Conservation (phyloP, 768 basidiomycete species). For the Rhizopogon sp. region DNA sequence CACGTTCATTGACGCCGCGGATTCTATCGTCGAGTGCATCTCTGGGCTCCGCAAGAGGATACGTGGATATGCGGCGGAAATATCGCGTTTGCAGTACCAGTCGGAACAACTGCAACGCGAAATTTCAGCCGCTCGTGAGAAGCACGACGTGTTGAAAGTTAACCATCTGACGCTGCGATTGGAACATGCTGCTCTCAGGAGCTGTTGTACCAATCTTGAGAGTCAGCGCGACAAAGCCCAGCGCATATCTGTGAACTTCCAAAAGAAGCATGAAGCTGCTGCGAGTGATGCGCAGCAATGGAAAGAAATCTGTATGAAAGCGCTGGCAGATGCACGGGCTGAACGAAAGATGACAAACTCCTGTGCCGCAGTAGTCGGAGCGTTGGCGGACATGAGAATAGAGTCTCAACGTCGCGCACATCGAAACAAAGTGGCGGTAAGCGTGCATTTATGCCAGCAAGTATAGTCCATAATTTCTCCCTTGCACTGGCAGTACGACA, state of each 20-base stretch:
- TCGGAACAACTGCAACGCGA: background rate
- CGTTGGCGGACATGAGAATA: slow-evolving; percentile 13
- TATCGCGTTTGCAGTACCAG: background rate
- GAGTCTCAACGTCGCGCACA: slow-evolving; percentile 17
- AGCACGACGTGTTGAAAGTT: background rate
- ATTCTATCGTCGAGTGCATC: background rate
- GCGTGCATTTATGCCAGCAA: background rate
- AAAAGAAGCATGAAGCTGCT: background rate
- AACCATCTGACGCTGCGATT: slow-evolving; percentile 7
- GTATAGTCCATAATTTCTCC: background rate
- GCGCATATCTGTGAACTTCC: background rate
- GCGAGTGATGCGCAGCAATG: background rate
- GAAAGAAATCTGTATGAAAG: background rate
- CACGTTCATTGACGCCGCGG: background rate
- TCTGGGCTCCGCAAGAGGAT: slow-evolving; percentile 2
- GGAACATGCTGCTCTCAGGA: slow-evolving; percentile 8
- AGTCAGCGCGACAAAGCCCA: background rate
- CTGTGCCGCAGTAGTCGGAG: background rate
- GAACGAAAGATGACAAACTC: background rate
- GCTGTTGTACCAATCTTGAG: background rate
- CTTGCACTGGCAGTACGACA: slow-evolving; percentile 12
- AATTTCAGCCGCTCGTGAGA: background rate
- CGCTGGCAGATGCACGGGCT: background rate
- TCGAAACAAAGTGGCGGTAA: slow-evolving; percentile 18
- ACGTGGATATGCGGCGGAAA: background rate